Base-by-base conservation (phyloP, 805 yeast genomes). In the Wickerhamiella sergipiensis region DNA sequence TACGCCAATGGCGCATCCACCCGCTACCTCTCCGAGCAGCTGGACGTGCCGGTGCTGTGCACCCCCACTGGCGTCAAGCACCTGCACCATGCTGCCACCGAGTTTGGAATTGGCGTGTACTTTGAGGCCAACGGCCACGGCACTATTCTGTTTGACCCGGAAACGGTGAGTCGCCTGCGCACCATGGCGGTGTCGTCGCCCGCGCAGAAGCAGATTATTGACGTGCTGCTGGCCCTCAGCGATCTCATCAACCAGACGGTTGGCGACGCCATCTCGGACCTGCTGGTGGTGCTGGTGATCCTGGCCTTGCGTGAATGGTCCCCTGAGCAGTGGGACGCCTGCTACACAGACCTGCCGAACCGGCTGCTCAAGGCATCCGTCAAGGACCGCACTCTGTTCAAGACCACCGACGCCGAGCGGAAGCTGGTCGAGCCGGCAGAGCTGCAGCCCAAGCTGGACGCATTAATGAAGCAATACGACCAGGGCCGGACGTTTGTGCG, bases 51-150 rank as follows among this genome's bases (percentile, higher is more conserved):
- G 1, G 95, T 87, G 5, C 78, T 78, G 1, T 85, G 90, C 65
- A 85, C 97, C 0, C 83, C 95, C 43, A 92, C 98, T 2, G 98
- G 98, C 40, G 98, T 92, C 36, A 92, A 92, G 67, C 95, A 92
- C 68, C 71, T 92, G 56, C 98, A 92, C 64, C 97, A 90, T 62
- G 95, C 88, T 48, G 92, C 95, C 1, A 78, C 76, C 53, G 74
- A 79, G 43, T 92, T 77, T 62, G 97, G 88, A 61, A 75, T 90
- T 54, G 98, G 98, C 23, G 81, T 92, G 15, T 92, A 92, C 68
- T 92, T 92, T 60, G 98, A 92, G 70, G 98, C 98, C 50, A 92
- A 92, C 64, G 98, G 98, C n/a, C 98, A 92, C 64, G 98, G 98
- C 13, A 92, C 98, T 0, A 95, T 90, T 6, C 72, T 87, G 19